A percentile compares a stretch with the other conserved stretches of the same genome.
These are phyloP conservation scores for Trichosporon inkin DNA, from an alignment of 1,284 basidiomycete genomes.

Conservation along the genomic window DNA sequence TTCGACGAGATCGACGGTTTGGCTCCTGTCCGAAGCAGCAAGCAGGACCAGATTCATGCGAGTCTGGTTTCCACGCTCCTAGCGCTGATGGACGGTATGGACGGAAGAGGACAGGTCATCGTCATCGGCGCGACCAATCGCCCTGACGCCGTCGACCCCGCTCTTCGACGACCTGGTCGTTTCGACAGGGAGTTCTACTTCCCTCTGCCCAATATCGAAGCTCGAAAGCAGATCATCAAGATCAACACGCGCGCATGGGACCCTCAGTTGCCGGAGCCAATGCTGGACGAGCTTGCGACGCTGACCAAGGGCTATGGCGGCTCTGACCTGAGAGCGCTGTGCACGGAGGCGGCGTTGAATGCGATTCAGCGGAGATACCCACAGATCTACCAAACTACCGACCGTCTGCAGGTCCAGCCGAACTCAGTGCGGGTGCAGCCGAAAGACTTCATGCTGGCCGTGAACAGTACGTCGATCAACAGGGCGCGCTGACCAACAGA, in stretches of 20 bases:
- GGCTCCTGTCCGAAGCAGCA: slow-evolving; percentile 93
- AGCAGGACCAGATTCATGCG: slow-evolving; percentile 98
- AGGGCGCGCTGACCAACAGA: slow-evolving; percentile 55
- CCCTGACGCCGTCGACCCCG: slow-evolving; percentile 95
- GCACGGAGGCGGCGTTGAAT: slow-evolving; percentile 94
- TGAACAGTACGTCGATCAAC: slow-evolving; percentile 68
- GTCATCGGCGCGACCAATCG: slow-evolving; percentile 98
- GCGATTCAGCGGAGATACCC: slow-evolving; percentile 95
- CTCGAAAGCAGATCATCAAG: slow-evolving; percentile 78
- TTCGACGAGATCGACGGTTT: slow-evolving; percentile 99
- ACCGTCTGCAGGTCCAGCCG: slow-evolving; percentile 79
- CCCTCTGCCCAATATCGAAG: slow-evolving; percentile 77
- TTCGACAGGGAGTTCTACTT: slow-evolving; percentile 99
- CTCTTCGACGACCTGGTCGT: slow-evolving; percentile 85
- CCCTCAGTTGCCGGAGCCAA: slow-evolving; percentile 66
- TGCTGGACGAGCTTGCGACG: slow-evolving; percentile 70
- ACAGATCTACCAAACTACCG: slow-evolving; percentile 91
- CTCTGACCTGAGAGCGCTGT: slow-evolving; percentile 88
- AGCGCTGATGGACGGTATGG: slow-evolving; percentile 99
- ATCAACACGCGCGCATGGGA: slow-evolving; percentile 93
- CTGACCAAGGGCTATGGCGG: slow-evolving; percentile 98
- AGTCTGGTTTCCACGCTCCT: slow-evolving; percentile 94
- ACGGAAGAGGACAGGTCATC: slow-evolving; percentile 92
- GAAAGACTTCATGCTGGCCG: slow-evolving; percentile 94
- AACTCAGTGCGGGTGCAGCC: slow-evolving; percentile 80